Evolutionary conservation across 768 basidiomycete species (phyloP).

Genomic region (Lentinula sp.): DNA sequence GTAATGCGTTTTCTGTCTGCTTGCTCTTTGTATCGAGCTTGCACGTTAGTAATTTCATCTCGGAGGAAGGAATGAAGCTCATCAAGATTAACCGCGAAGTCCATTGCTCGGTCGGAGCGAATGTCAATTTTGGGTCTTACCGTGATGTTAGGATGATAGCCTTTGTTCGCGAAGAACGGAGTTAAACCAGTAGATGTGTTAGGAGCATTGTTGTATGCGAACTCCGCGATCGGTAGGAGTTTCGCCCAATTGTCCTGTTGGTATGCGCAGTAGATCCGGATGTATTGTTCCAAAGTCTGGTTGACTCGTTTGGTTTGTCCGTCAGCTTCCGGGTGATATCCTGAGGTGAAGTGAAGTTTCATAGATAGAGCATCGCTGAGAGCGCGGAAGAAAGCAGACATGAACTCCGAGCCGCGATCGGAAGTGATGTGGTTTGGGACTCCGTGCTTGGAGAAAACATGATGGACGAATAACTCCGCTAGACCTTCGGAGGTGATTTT

Average conservation of each 20-base stretch:
- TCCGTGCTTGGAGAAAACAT: constrained; percentile 16
- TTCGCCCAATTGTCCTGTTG: constrained; percentile 20
- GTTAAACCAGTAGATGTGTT: too few relatives aligned
- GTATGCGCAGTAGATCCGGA: constrained; percentile 16
- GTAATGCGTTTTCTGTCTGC: too few relatives aligned
- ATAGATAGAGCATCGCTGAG: neutral
- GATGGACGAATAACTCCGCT: constrained; percentile 10
- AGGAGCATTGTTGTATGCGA: constrained; percentile 21
- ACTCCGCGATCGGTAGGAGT: constrained; percentile 19
- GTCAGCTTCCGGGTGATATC: neutral
- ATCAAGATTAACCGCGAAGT: too few relatives aligned
- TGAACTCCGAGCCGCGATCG: constrained; percentile 15
- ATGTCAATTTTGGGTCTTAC: too few relatives aligned
- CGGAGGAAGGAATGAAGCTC: too few relatives aligned
- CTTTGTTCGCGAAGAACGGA: too few relatives aligned
- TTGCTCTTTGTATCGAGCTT: too few relatives aligned
- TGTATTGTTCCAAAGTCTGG: constrained; percentile 18
- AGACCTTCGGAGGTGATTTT: constrained; percentile 8
- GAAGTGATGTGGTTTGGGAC: constrained; percentile 12
- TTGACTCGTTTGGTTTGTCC: constrained; percentile 17
- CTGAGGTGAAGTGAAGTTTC: neutral
- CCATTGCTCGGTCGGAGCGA: too few relatives aligned
- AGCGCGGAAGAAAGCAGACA: constrained; percentile 12
- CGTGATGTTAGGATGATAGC: too few relatives aligned
- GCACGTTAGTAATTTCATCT: too few relatives aligned